Evolutionary conservation across 1,284 basidiomycete species (phyloP).

Genomic region (Leccinum fallax): DNA sequence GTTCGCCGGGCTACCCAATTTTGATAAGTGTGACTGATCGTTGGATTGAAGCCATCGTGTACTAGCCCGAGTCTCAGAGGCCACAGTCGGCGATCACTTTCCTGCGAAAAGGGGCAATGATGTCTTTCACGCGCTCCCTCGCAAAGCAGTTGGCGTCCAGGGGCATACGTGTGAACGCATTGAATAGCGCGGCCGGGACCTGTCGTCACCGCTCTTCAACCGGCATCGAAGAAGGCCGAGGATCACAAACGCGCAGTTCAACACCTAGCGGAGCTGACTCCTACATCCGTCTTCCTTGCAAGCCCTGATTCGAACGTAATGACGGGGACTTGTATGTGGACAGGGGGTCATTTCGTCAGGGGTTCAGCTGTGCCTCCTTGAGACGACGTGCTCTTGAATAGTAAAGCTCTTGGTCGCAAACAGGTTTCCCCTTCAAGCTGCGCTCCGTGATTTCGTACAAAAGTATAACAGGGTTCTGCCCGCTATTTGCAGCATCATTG

Average conservation of each 20-base stretch:
- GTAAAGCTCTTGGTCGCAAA: conserved; percentile 5
- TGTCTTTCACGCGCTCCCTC: conserved; percentile 57
- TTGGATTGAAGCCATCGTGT: not conserved
- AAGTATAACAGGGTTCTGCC: conserved; percentile 3
- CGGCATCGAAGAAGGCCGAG: conserved; percentile 26
- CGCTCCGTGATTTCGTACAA: not conserved
- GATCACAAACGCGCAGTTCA: conserved; percentile 51
- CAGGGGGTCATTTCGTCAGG: conserved; percentile 13
- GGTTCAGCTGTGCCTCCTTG: not conserved
- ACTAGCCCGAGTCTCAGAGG: conserved; percentile 9
- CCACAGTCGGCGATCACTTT: conserved; percentile 53
- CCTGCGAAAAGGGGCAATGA: conserved; percentile 58
- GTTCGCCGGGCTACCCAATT: conserved; percentile 40
- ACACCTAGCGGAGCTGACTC: conserved; percentile 57
- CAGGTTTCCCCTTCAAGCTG: not conserved
- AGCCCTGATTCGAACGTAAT: conserved; percentile 43
- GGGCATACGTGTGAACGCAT: conserved; percentile 58
- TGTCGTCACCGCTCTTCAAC: conserved; percentile 56
- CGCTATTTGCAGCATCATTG: not conserved
- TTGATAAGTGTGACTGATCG: conserved; percentile 20
- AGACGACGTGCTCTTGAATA: conserved; percentile 16
- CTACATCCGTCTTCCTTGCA: conserved; percentile 50
- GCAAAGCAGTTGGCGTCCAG: conserved; percentile 58
- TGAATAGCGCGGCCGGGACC: conserved; percentile 51
- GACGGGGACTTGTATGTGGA: conserved; percentile 40